phyloP scores from a whole-genome alignment of 352 stramenopile species.

The Phytophthora capsici region DNA sequence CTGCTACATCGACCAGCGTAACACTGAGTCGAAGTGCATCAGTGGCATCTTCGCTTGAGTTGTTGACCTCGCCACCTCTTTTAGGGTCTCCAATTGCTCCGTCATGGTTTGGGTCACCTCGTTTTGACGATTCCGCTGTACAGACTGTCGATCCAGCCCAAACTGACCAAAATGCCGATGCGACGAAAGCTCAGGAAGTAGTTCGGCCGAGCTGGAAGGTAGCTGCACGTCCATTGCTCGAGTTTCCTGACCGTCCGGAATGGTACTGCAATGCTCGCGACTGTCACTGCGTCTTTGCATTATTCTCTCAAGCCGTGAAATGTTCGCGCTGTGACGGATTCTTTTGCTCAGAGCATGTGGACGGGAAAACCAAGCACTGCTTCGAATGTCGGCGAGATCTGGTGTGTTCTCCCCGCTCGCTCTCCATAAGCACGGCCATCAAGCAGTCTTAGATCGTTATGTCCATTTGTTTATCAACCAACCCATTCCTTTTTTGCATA shows the following conservation, averaged over 20 bases:
- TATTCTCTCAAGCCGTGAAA: slow-evolving; percentile 63
- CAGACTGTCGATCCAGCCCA: slow-evolving; percentile 6
- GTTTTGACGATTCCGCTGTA: slow-evolving; percentile 26
- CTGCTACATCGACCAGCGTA: slow-evolving; percentile 16
- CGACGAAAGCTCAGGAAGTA: slow-evolving; percentile 3
- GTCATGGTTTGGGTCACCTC: slow-evolving; percentile 36
- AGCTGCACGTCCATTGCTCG: slow-evolving; percentile 27
- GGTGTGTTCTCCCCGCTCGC: slow-evolving; percentile 16
- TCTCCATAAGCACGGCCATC: slow-evolving; percentile 5
- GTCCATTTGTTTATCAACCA: slow-evolving; percentile 11
- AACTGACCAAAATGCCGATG: slow-evolving; percentile 15
- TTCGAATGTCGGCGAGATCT: slow-evolving; percentile 37
- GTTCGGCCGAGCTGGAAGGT: slow-evolving; percentile 9
- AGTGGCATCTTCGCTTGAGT: slow-evolving; percentile 58
- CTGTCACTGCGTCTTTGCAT: slow-evolving; percentile 71
- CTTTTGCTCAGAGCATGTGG: slow-evolving; percentile 66
- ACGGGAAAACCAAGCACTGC: slow-evolving; percentile 47
- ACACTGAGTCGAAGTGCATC: slow-evolving; percentile 46
- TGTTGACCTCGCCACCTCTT: slow-evolving; percentile 45
- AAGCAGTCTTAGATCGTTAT: slow-evolving; percentile 22
- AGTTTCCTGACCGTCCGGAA: slow-evolving; percentile 65
- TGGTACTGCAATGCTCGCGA: slow-evolving; percentile 77
- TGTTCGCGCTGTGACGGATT: slow-evolving; percentile 57
- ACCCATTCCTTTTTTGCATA: slow-evolving; percentile 1
- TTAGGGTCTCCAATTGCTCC: slow-evolving; percentile 37